Percentiles rank a stretch among this genome's conserved stretches.
These are phyloP conservation scores for Martiniozyma abietophila DNA, from an alignment of 805 yeast genomes.

Conservation along the genomic window DNA sequence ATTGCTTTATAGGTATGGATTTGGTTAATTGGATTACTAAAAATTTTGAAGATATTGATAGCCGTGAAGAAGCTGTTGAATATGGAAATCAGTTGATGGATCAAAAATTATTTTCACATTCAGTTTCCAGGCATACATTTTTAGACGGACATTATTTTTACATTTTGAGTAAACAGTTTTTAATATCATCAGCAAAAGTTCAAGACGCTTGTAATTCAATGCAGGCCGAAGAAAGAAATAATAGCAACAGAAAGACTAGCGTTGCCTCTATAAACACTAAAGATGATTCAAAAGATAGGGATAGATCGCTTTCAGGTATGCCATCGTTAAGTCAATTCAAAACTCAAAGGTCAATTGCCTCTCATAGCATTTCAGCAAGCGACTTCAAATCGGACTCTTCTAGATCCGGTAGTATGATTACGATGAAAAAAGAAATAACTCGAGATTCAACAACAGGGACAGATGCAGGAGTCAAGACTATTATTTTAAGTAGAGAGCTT, in stretches of 20 bases:
- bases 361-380: neutral
- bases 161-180: conserved; percentile 49
- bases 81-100: conserved; percentile 77
- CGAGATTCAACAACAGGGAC: neutral
- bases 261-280: conserved; percentile 3
- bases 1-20: conserved; percentile 80
- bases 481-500: conserved; percentile 59
- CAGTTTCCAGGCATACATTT: conserved; percentile 72
- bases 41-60: conserved; percentile 67
- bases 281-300: conserved; percentile 1
- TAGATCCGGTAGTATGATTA: neutral
- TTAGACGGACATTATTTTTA: conserved; percentile 92
- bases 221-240: conserved; percentile 1
- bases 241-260: conserved; percentile 4
- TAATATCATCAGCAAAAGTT: conserved; percentile 3
- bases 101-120: conserved; percentile 67
- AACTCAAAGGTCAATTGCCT: neutral
- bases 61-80: conserved; percentile 72
- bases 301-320: conserved; percentile 4
- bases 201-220: conserved; percentile 4
- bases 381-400: neutral
- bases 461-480: conserved; percentile 17
- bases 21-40: conserved; percentile 79
- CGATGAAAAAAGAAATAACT: neutral
- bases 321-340: conserved; percentile 5